Evolutionary conservation across 2,329 filamentous ascomycete genomes (phyloP).

Genomic region (Lasiodiplodia citricola): DNA sequence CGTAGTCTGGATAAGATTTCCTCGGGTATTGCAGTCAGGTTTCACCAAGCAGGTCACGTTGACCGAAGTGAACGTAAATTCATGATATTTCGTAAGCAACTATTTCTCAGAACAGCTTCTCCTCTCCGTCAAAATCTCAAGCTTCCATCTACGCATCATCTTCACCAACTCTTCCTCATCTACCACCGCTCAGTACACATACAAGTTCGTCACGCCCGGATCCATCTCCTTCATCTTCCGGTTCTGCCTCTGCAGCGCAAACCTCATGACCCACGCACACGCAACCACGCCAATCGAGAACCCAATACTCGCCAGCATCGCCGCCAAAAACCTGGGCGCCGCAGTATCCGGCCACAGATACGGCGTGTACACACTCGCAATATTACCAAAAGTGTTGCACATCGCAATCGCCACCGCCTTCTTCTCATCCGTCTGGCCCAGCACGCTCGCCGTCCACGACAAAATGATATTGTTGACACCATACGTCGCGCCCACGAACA

Average conservation of each 20-base stretch:
- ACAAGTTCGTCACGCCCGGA: background rate
- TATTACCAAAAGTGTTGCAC: conserved; percentile 49
- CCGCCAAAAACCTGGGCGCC: conserved; percentile 38
- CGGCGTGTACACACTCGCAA: conserved; percentile 45
- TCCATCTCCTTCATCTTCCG: conserved; percentile 36
- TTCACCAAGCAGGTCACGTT: background rate
- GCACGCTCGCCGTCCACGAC: conserved; percentile 48
- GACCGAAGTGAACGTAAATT: background rate
- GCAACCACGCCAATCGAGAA: conserved; percentile 39
- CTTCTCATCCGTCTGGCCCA: conserved; percentile 51
- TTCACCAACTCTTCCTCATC: background rate
- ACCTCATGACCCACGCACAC: conserved; percentile 40
- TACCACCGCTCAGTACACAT: background rate
- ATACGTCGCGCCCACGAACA: conserved; percentile 40
- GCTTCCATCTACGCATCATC: background rate
- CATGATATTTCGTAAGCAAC: background rate
- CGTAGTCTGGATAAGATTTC: no score
- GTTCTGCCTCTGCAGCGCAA: conserved; percentile 39
- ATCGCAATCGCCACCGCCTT: conserved; percentile 51
- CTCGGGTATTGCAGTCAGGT: no score
- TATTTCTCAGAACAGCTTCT: background rate
- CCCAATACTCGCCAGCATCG: conserved; percentile 38
- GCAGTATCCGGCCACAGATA: conserved; percentile 43
- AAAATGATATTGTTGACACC: conserved; percentile 40
- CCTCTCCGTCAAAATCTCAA: background rate